Conservation (phyloP, 2,329 filamentous ascomycete genomes). For the Fusarium nurragi region DNA sequence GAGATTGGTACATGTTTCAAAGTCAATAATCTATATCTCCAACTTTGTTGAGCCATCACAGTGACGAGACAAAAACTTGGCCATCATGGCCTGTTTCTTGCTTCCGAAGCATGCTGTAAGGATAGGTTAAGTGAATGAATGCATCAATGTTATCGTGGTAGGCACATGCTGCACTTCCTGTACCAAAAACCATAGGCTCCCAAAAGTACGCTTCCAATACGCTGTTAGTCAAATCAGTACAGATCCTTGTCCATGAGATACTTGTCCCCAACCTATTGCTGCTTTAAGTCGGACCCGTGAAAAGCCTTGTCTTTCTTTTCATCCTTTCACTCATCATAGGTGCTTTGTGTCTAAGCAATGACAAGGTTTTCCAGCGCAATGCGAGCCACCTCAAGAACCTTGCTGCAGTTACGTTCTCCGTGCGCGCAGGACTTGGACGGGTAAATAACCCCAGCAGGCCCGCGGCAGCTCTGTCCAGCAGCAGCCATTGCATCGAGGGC, state of each 20-base stretch:
- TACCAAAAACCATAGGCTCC: too few relatives aligned
- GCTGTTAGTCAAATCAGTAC: not conserved
- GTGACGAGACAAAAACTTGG: not conserved
- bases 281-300: not conserved
- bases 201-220: not conserved
- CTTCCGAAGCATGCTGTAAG: not conserved
- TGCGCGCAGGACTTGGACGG: conserved; percentile 42
- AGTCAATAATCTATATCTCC: not conserved
- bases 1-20: conserved; percentile 28
- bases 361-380: conserved; percentile 63
- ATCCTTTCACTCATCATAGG: not conserved
- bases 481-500: conserved; percentile 58
- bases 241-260: not conserved
- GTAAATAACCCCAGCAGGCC: conserved; percentile 43
- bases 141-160: not conserved
- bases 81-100: not conserved
- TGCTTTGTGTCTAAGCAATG: conserved; percentile 56
- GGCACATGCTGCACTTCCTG: not conserved
- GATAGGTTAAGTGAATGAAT: not conserved
- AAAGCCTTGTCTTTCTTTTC: not conserved
- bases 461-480: conserved; percentile 47
- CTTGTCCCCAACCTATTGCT: not conserved
- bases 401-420: conserved; percentile 56
- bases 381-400: conserved; percentile 64
- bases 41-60: not conserved